Percentiles rank a stretch among this genome's conserved stretches.
phyloP scores from a whole-genome alignment of 768 basidiomycete species.

The Boletus sp. region DNA sequence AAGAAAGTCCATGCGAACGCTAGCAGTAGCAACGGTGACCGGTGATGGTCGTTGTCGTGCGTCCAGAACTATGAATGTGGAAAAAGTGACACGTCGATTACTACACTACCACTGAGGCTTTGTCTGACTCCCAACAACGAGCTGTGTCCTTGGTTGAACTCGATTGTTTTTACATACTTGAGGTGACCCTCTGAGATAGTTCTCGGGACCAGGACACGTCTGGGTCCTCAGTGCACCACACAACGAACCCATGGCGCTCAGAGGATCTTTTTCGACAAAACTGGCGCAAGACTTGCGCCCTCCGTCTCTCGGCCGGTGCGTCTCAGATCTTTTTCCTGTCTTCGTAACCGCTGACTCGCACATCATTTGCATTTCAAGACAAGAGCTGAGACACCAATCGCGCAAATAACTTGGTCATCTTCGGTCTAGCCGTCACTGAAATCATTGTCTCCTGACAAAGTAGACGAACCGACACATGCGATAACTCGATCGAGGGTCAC shows the following conservation, averaged over 20 bases:
- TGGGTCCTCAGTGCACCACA: background rate
- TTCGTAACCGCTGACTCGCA: background rate
- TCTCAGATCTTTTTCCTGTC: background rate
- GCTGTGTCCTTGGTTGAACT: background rate
- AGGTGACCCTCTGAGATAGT: background rate
- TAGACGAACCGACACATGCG: background rate
- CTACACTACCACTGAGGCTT: background rate
- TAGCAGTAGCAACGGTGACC: background rate
- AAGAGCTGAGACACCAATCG: background rate
- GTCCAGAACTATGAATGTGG: background rate
- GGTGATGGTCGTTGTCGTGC: background rate
- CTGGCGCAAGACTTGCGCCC: background rate
- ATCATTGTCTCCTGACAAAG: background rate
- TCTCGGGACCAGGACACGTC: too few relatives aligned
- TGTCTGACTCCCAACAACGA: background rate
- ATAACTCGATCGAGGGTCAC: background rate
- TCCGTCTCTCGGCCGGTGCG: too few relatives aligned
- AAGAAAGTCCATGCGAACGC: conserved; percentile 68
- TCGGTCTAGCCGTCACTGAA: background rate
- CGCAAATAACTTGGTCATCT: background rate
- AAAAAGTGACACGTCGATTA: conserved; percentile 1
- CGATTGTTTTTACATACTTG: background rate
- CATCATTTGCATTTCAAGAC: background rate
- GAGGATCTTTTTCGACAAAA: too few relatives aligned
- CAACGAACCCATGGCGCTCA: background rate